Base-by-base conservation (phyloP, 1,284 basidiomycete genomes). In the Coniferiporia weirii region DNA sequence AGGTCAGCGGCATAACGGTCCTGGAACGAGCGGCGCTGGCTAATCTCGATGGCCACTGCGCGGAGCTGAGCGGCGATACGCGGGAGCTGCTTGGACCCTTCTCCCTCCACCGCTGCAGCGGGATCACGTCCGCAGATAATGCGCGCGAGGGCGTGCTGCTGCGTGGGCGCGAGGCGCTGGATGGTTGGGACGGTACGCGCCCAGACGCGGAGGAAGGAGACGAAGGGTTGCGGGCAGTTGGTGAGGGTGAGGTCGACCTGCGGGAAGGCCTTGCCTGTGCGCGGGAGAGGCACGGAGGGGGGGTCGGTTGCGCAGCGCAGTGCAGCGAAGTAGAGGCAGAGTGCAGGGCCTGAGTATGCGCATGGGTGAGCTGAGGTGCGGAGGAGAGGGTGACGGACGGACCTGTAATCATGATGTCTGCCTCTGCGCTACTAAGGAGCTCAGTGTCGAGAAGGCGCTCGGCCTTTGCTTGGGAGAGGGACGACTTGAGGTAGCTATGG, bases 371-470 rank as follows among this genome's bases (percentile, higher is more conserved):
- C 17, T 52, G 35, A 20, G 36, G 40, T 40, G 34, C 40, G 35
- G 34, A 35, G 32, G 8, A 34, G 15, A 47, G 52, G 44, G 27
- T 43, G 1, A 46, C 13, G 19, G 36, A 69, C 80, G 62, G 54
- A 84, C 89, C 89, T 66, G 87, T 87, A 56, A 91, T 85, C 87
- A 91, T 90, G 38, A 93, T 71, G 73, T 93, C 89, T 0, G 77
- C 81, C 71, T 90, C 86, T 34, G 89, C 89, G 59, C 84, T 87
- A 38, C 84, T 84, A 9, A 91, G 74, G 2, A 87, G 71, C 36
- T 89, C 83, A 6, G 82, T 79, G 67, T 87, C 85, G 43, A 93
- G 73, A 4, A 93, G 74, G 1, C 76, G 74, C 70, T 93, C 91
- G 0, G 78, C 79, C 67, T 89, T 89, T 0, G 90, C 91, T 64